These are phyloP conservation scores for Trichoderma cornu-damae DNA, from an alignment of 2,329 filamentous ascomycete genomes.

Conservation along the genomic window DNA sequence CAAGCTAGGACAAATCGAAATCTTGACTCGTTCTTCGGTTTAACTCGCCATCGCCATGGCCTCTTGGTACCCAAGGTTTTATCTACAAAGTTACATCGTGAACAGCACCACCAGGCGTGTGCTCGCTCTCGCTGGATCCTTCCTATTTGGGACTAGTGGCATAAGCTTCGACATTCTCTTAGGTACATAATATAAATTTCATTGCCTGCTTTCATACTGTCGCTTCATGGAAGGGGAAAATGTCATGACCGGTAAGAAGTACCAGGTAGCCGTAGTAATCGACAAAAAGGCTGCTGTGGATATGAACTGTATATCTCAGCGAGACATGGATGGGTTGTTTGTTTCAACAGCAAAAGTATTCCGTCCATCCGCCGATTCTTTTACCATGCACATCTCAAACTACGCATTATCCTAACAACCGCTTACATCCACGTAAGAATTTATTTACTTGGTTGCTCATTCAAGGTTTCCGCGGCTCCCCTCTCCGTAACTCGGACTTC, in stretches of 20 bases:
- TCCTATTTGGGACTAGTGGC: not conserved
- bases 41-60: not conserved
- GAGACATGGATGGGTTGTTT: no score
- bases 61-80: not conserved
- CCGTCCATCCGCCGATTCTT: not conserved
- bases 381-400: not conserved
- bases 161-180: not conserved
- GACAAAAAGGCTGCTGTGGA: no score
- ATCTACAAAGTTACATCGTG: no score
- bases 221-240: no score
- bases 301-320: no score
- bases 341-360: no score
- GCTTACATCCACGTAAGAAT: no score
- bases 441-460: not conserved
- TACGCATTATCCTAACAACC: not conserved
- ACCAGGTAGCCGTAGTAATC: no score
- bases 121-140: not conserved
- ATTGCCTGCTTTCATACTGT: no score
- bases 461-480: not conserved
- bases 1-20: not conserved
- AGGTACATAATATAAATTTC: no score
- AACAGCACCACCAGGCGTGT: no score
- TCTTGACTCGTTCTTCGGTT: not conserved
- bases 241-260: no score
- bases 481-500: slow-evolving; percentile 18